Evolutionary conservation across 1,139 yeast genomes (phyloP), one percentile per base, ranked within the genome.

Genomic region (Pneumocystis carinii): DNA sequence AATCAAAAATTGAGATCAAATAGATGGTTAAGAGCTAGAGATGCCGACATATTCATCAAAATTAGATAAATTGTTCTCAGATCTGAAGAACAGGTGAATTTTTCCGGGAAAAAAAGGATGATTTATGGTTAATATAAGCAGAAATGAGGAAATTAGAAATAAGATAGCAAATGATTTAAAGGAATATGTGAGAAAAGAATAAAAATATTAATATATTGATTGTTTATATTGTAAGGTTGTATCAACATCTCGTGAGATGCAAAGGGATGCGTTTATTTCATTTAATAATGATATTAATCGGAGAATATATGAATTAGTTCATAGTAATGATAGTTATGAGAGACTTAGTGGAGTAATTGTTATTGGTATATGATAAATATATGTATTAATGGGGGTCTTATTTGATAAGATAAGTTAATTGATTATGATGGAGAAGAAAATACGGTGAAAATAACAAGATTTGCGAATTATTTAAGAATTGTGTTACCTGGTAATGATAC

Each of bases 331-430:
- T 68, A 76, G 85, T 1, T 75, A 79, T 39, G 90, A 86, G 67
- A 85, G 87, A 67, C 79, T 90, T 56, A 97, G 97, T 12, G 97
- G 97, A 48, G 86, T 90, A 55, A 82, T 89, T 17, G 97, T 97
- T 8, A 85, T 92, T 66, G 60, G 36, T 61, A 32, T 12, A n/a
- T 27, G 35, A 32, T 3, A 32, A 6, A 48, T 60, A 10, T 32
- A 6, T 36, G 12, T 17, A 27, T 29, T n/a, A n/a, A 12, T 57
- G 2, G 6, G 7, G 27, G 29, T 39, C 29, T 37, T 12, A 37
- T 19, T 42, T 36, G 4, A 17, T 32, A 17, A 56, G 94, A 89
- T 73, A 84, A 94, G 15, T 79, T 92, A 67, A 87, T 92, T 64
- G 90, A 85, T 67, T 86, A 86, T 70, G 92, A 87, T 71, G 79